phyloP scores from a whole-genome alignment of 1,284 basidiomycete species.

The Rhodotorula sp. region DNA sequence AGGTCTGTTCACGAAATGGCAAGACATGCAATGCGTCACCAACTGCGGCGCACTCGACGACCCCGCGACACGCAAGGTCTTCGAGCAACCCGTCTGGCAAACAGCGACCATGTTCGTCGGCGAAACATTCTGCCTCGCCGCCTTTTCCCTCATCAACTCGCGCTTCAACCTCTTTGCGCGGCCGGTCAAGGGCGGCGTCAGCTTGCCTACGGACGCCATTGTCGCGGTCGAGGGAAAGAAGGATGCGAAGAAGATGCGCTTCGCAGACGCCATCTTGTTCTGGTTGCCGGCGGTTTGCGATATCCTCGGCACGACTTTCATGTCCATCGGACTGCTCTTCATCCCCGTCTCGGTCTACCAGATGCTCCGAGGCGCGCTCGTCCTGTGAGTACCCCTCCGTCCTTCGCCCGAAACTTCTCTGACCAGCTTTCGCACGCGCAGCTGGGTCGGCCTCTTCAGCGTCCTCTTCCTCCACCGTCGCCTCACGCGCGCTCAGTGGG shows the following conservation, averaged over 20 bases:
- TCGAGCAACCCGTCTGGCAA: constrained; percentile 41
- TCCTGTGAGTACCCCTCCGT: constrained; percentile 90
- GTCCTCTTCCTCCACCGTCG: constrained; percentile 85
- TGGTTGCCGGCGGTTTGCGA: constrained; percentile 42
- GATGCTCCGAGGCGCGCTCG: constrained; percentile 95
- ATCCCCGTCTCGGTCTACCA: constrained; percentile 87
- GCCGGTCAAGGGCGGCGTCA: not conserved
- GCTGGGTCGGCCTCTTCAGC: constrained; percentile 86
- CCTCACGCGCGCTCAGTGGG: constrained; percentile 65
- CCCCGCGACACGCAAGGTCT: constrained; percentile 26
- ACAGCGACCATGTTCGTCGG: constrained; percentile 51
- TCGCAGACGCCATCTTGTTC: constrained; percentile 32
- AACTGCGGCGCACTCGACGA: constrained; percentile 46
- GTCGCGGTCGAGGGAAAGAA: not conserved
- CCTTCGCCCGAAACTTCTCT: constrained; percentile 58
- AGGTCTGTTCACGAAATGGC: constrained; percentile 48
- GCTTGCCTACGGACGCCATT: not conserved
- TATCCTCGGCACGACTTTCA: constrained; percentile 50
- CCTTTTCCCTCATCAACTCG: constrained; percentile 36
- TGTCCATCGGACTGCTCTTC: constrained; percentile 49
- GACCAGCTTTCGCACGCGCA: not conserved
- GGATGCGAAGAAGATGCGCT: constrained; percentile 7
- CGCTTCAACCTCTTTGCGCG: constrained; percentile 27
- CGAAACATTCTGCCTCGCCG: constrained; percentile 48
- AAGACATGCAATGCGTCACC: constrained; percentile 52